Evolutionary conservation across 2,329 filamentous ascomycete species (phyloP).

Genomic region (Pseudophaeomoniella oleicola): DNA sequence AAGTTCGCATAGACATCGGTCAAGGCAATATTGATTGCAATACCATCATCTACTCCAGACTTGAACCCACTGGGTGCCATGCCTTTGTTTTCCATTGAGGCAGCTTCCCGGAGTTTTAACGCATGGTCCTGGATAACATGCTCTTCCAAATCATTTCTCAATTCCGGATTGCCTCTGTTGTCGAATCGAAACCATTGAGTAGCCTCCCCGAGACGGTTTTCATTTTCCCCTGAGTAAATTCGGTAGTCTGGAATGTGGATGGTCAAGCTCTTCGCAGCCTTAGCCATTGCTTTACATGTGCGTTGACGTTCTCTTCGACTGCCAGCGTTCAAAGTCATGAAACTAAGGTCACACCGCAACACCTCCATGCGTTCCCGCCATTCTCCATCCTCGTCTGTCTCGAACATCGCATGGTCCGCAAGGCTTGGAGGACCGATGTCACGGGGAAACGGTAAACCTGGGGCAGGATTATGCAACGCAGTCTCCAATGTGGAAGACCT

Average conservation of each 20-base stretch:
- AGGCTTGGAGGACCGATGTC: not conserved
- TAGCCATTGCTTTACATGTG: not conserved
- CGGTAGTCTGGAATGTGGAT: not conserved
- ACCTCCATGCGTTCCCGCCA: not conserved
- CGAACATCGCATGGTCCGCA: not conserved
- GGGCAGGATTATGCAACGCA: not conserved
- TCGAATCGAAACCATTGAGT: slow-evolving; percentile 1
- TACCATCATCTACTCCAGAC: slow-evolving; percentile 1
- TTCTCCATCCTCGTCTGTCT: not conserved
- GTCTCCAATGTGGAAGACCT: not conserved
- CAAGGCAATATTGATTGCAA: not conserved
- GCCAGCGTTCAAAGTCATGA: not conserved
- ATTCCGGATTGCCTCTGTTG: not conserved
- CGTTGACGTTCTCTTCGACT: not conserved
- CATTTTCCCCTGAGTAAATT: not conserved
- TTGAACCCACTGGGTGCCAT: not conserved
- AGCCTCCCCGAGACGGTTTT: not conserved
- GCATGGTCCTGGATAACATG: not conserved
- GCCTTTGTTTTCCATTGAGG: not conserved
- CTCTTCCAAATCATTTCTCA: not conserved
- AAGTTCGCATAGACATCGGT: slow-evolving; percentile 1
- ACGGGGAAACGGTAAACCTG: slow-evolving; percentile 1
- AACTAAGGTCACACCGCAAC: not conserved
- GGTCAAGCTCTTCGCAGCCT: slow-evolving; percentile 1
- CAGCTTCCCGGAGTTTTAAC: not conserved